Base-by-base conservation (phyloP, 352 stramenopile genomes). In the Elongisporangium prolatum region DNA sequence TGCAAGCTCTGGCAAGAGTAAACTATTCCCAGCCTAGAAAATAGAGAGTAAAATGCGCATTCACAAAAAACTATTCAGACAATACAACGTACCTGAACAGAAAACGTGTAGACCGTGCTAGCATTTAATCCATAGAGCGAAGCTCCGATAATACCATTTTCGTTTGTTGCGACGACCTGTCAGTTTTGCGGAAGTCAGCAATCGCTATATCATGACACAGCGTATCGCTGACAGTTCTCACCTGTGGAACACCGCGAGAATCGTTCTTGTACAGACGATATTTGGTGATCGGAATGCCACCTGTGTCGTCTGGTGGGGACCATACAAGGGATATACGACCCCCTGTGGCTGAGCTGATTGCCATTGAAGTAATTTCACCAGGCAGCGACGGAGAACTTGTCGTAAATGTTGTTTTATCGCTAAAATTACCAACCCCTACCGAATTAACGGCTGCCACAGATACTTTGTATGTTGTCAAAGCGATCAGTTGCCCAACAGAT, bases 51-150 rank as follows among this genome's bases (percentile, higher is more conserved):
- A n/a, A n/a, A n/a, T n/a, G n/a, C n/a, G n/a, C n/a, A n/a, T n/a
- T n/a, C n/a, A n/a, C n/a, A n/a, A n/a, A n/a, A n/a, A n/a, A n/a
- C n/a, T n/a, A n/a, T n/a, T n/a, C n/a, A n/a, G n/a, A n/a, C n/a
- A n/a, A n/a, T n/a, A n/a, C n/a, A n/a, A n/a, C n/a, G n/a, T 70
- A 88, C 80, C 70, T 90, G 78, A 14, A 89, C 54, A 7, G 58
- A 59, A 18, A 89, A 84, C 2, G 5, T 49, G 47, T 91, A 89
- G 13, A 48, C 48, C 14, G 71, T 74, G 4, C 18, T 67, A 3
- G 78, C 71, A 6, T 47, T 60, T 1, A 91, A 50, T 2, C 57
- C 24, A 25, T 68, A 70, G n/a, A 76, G 48, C 0, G 34, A 61
- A 25, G 57, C 64, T 17, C 63, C 48, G 3, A 57, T 48, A n/a